phyloP scores from a whole-genome alignment of 2,329 filamentous ascomycete genomes.

The Trichoderma oligosporum region DNA sequence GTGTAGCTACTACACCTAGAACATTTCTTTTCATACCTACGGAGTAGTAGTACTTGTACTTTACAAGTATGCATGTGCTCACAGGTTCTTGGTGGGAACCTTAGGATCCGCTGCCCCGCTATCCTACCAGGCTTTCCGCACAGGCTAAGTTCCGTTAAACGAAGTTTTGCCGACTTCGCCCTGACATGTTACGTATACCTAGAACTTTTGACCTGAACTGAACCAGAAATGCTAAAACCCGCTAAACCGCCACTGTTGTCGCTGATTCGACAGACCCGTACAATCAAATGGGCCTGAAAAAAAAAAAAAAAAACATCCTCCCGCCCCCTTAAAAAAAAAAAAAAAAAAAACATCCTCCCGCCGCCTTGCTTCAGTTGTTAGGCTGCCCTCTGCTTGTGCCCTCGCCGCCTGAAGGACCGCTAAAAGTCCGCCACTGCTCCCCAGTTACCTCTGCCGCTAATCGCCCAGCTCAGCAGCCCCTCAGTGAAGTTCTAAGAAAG shows the following conservation, averaged over 20 bases:
- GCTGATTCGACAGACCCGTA: not conserved
- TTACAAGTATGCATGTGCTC: constrained; percentile 14
- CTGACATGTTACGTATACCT: constrained; percentile 3
- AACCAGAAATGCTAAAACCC: too few species aligned
- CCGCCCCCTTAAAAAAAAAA: too few species aligned
- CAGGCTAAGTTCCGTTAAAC: constrained; percentile 15
- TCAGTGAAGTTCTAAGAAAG: too few species aligned
- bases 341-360: too few species aligned
- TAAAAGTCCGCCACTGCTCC: not conserved
- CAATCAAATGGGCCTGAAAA: not conserved
- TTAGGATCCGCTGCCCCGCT: constrained; percentile 9
- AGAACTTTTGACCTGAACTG: too few species aligned
- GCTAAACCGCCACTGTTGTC: constrained; percentile 4
- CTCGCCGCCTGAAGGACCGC: constrained; percentile 12
- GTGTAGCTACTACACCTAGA: too few species aligned
- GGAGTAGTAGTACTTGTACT: too few species aligned
- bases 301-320: constrained; percentile 11
- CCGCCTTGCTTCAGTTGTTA: too few species aligned
- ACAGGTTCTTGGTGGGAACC: constrained; percentile 6
- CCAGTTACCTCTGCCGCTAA: not conserved
- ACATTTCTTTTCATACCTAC: too few species aligned
- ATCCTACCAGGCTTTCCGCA: constrained; percentile 3
- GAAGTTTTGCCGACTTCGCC: constrained; percentile 18
- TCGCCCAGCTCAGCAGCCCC: too few species aligned
- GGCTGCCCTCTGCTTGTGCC: too few species aligned